Base-by-base conservation (phyloP, 169 alveolate genomes). In the Babesia divergens region DNA sequence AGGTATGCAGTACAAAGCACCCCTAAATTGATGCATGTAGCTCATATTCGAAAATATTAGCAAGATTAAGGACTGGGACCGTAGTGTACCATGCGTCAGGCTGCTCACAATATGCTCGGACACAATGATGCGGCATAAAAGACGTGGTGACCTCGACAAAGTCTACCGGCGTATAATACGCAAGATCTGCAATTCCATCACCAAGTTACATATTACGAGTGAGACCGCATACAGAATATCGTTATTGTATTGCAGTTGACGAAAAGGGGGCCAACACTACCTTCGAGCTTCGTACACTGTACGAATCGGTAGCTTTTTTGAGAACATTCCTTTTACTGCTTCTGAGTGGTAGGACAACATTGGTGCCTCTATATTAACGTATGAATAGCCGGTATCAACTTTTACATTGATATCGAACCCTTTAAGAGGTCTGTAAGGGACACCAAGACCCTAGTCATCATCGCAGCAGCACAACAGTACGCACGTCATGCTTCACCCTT, bases 231-330 rank as follows among this genome's bases (percentile, higher is more conserved):
- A 1, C n/a, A 2, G 18, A 43, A 8, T 6, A 13, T 4, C 0
- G 6, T 14, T n/a, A 1, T n/a, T 7, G 20, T 4, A 0, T 6
- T 18, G 6, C 49, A 62, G 72, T 62, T n/a, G 72, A 62, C 35
- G 72, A 62, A 18, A 62, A 62, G 47, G 72, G 72, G 20, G 47
- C 72, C 26, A 34, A 62, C n/a, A 62, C 60, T 26, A 44, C 72
- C 1, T 62, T 4, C 28, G 72, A 62, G 32, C 60, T 62, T 14
- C 56, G 72, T 32, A 62, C 43, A 58, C 18, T 62, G n/a, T 62
- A 62, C 53, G 72, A 62, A 31, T 8, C 72, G 32, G 72, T 62
- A n/a, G 44, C 8, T 5, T 28, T 62, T 5, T 20, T 62, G 22
- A 6, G 72, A 7, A 47, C 56, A 11, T 62, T 62, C n/a, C 56